A percentile compares a stretch with the other conserved stretches of the same genome.
phyloP scores from a whole-genome alignment of 306 rosid genomes.

The Cucumis hystrix region DNA sequence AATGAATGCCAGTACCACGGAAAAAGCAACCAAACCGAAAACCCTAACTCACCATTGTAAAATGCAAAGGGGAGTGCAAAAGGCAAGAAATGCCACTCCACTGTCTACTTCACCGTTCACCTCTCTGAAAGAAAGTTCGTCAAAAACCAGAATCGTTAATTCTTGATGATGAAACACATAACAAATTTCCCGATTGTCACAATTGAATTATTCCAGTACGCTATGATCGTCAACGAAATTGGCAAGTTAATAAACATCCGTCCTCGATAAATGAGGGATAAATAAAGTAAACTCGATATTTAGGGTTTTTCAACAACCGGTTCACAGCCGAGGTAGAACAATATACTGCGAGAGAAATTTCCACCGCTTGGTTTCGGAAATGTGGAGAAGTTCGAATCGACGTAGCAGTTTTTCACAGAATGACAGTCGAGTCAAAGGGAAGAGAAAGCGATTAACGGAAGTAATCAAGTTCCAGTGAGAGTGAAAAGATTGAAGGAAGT shows the following conservation, averaged over 20 bases:
- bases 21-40: neutral
- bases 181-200: neutral
- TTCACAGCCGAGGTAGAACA: neutral
- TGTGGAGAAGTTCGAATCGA: neutral
- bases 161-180: neutral
- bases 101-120: neutral
- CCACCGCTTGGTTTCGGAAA: neutral
- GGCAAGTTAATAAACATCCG: neutral
- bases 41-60: slow-evolving; percentile 3
- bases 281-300: neutral
- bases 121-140: neutral
- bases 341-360: neutral
- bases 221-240: neutral
- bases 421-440: neutral
- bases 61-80: neutral
- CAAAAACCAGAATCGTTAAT: neutral
- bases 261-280: neutral
- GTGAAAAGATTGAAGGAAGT: neutral
- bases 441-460: neutral
- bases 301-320: neutral
- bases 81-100: slow-evolving; percentile 1
- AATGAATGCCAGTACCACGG: neutral
- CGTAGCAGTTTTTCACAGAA: neutral
- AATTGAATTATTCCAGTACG: neutral
- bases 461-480: neutral